phyloP scores from a whole-genome alignment of 352 stramenopile genomes.

The Lagenidium giganteum region DNA sequence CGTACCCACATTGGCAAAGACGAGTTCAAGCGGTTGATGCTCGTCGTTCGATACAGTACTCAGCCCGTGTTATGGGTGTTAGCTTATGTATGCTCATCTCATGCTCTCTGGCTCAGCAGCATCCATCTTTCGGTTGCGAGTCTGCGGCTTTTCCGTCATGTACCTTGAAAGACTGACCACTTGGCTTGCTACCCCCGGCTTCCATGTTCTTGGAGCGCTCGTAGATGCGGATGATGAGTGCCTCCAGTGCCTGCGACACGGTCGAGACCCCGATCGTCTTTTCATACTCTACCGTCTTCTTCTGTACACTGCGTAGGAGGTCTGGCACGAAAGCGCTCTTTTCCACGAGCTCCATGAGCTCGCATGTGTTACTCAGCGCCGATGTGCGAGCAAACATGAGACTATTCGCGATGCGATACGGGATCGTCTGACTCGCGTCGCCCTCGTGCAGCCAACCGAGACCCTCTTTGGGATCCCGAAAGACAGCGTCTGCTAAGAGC shows the following conservation, averaged over 20 bases:
- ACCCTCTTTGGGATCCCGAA: conserved; percentile 39
- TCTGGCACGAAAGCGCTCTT: conserved; percentile 22
- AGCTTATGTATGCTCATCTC: too few species aligned
- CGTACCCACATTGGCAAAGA: background rate
- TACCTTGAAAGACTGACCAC: conserved; percentile 35
- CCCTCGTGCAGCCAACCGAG: conserved; percentile 54
- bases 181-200: conserved; percentile 40
- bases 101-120: too few species aligned
- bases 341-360: conserved; percentile 57
- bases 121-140: conserved; percentile 16
- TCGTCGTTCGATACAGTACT: too few species aligned
- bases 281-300: conserved; percentile 41
- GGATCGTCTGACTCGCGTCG: conserved; percentile 28
- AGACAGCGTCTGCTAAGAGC: conserved; percentile 34
- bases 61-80: too few species aligned
- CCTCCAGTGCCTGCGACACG: conserved; percentile 52
- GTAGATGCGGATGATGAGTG: conserved; percentile 62
- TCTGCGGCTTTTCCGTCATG: conserved; percentile 8
- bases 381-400: conserved; percentile 67
- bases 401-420: conserved; percentile 55
- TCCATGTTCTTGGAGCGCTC: conserved; percentile 57
- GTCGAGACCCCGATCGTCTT: conserved; percentile 32
- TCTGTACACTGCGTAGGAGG: conserved; percentile 21
- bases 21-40: too few species aligned
- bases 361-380: conserved; percentile 44